phyloP scores from a whole-genome alignment of 2,329 filamentous ascomycete genomes.

The Sclerotinia spermophila region DNA sequence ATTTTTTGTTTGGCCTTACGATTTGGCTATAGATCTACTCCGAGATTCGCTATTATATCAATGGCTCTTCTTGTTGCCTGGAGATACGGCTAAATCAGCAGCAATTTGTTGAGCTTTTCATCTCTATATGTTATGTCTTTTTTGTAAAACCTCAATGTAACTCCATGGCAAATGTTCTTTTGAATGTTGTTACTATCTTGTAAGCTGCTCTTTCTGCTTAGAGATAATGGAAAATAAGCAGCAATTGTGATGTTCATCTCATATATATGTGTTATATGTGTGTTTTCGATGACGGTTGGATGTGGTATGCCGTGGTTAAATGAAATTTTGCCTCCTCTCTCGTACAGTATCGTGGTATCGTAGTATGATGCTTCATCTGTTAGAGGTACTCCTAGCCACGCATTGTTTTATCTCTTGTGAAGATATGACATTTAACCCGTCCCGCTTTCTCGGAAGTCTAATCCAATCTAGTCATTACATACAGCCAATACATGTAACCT shows the following conservation, averaged over 20 bases:
- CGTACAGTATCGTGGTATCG: background rate
- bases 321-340: background rate
- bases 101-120: background rate
- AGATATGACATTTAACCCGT: background rate
- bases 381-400: background rate
- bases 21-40: background rate
- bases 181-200: background rate
- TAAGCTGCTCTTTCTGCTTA: background rate
- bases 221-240: background rate
- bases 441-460: background rate
- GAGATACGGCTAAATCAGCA: background rate
- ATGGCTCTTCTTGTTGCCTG: background rate
- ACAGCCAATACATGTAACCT: background rate
- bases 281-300: background rate
- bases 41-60: background rate
- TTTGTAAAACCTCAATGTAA: no score
- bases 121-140: background rate
- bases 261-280: background rate
- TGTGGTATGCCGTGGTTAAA: background rate
- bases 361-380: background rate
- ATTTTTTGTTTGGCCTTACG: background rate
- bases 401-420: background rate
- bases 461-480: background rate
- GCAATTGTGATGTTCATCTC: background rate
- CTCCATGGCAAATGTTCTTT: background rate